Conservation (phyloP, 129 eudicot species). For the Artemisia argyi region DNA sequence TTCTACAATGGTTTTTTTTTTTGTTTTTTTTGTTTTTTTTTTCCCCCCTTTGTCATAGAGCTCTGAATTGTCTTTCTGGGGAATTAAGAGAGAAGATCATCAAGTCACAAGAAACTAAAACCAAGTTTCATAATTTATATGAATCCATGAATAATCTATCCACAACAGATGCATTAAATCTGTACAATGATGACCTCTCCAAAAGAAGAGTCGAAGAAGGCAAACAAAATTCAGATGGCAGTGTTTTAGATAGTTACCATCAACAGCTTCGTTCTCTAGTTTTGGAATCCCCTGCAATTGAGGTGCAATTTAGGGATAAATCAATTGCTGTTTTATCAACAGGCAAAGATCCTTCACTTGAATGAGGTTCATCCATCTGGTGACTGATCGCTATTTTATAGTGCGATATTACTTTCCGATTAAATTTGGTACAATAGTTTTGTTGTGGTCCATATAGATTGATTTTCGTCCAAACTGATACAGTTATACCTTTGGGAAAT, state of each 20-base stretch:
- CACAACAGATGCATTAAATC: slow-evolving; percentile 50
- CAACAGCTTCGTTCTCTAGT: slow-evolving; percentile 50
- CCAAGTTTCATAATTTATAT: slow-evolving; percentile 39
- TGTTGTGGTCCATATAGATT: neutral
- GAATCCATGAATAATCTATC: slow-evolving; percentile 50
- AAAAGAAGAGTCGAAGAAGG: slow-evolving; percentile 19
- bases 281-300: slow-evolving; percentile 44
- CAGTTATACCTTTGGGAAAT: slow-evolving; percentile 1
- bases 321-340: slow-evolving; percentile 7
- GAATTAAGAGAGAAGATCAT: slow-evolving; percentile 48
- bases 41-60: slow-evolving; percentile 35
- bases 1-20: neutral
- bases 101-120: slow-evolving; percentile 46
- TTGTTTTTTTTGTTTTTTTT: neutral
- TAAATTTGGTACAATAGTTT: neutral
- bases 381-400: no score
- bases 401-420: no score
- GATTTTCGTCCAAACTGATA: slow-evolving; percentile 9
- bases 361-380: slow-evolving; percentile 13
- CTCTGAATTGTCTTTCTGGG: slow-evolving; percentile 51
- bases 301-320: slow-evolving; percentile 30
- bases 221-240: slow-evolving; percentile 29
- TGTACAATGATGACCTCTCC: slow-evolving; percentile 39
- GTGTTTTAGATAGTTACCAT: slow-evolving; percentile 36
- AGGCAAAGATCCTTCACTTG: neutral